Percentiles rank a stretch among this genome's conserved stretches.
These are phyloP conservation scores for Ustilaginoidea virens DNA, from an alignment of 2,329 filamentous ascomycete genomes.

Conservation along the genomic window DNA sequence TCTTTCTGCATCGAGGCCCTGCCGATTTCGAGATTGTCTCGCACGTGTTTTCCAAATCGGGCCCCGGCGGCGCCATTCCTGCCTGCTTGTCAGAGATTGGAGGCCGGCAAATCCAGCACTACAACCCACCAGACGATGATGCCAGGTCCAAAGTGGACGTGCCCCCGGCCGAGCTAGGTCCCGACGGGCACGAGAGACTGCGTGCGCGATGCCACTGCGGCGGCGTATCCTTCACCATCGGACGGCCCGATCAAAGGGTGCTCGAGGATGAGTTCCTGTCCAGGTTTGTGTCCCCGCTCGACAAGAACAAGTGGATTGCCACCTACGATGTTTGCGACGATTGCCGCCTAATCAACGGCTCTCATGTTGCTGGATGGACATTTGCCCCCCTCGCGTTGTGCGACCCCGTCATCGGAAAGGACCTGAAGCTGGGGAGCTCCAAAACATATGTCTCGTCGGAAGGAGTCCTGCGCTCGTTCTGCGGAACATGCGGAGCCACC, in stretches of 20 bases:
- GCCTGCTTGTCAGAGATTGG: conserved; percentile 18
- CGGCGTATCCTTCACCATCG: conserved; percentile 29
- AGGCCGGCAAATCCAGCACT: conserved; percentile 15
- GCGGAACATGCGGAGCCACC: conserved; percentile 29
- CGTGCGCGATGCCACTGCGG: conserved; percentile 29
- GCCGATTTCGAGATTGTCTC: conserved; percentile 18
- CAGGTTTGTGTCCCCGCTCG: conserved; percentile 19
- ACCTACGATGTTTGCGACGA: conserved; percentile 26
- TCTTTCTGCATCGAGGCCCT: conserved; percentile 22
- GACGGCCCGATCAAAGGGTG: conserved; percentile 19
- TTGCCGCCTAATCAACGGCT: conserved; percentile 26
- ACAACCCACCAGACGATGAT: conserved; percentile 19
- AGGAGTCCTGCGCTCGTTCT: conserved; percentile 26
- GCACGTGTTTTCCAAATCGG: conserved; percentile 21
- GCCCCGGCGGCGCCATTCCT: conserved; percentile 21
- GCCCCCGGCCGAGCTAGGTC: conserved; percentile 15
- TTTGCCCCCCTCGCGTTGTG: conserved; percentile 22
- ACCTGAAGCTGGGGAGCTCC: conserved; percentile 26
- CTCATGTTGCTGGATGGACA: conserved; percentile 26
- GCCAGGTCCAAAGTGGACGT: conserved; percentile 13
- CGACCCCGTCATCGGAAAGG: conserved; percentile 19
- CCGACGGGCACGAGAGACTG: conserved; percentile 22
- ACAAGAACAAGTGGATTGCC: conserved; percentile 26
- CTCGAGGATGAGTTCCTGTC: conserved; percentile 15
- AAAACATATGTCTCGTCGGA: conserved; percentile 25